Conservation (phyloP, 2,329 filamentous ascomycete species). For the Thielaviopsis musarum region DNA sequence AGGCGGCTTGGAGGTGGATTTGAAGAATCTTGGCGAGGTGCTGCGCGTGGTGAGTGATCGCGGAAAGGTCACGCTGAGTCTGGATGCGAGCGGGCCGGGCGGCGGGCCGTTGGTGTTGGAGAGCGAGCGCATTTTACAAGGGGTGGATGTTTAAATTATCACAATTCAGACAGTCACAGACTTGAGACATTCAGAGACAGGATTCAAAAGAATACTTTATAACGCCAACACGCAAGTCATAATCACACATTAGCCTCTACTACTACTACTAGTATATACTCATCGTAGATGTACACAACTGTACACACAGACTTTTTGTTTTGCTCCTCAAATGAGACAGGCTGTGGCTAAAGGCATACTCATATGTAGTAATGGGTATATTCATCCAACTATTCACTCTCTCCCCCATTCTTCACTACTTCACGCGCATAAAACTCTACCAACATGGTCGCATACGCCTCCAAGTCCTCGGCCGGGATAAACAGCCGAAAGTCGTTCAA, state of each 20-base stretch:
- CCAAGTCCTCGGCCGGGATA: slow-evolving; percentile 84
- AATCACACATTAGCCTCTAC: no score
- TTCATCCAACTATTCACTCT: neutral
- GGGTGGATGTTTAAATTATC: neutral
- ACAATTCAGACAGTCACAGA: no score
- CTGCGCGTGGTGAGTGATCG: slow-evolving; percentile 59
- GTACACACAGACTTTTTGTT: no score
- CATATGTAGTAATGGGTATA: neutral
- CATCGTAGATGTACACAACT: no score
- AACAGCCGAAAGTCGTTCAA: slow-evolving; percentile 92
- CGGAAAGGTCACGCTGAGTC: slow-evolving; percentile 52
- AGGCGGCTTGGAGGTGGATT: slow-evolving; percentile 57
- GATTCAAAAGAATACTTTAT: no score
- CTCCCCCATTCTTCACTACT: slow-evolving; percentile 35
- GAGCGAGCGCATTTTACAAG: slow-evolving; percentile 27
- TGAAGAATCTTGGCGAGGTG: slow-evolving; percentile 59
- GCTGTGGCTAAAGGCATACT: no score
- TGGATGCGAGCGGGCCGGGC: slow-evolving; percentile 48
- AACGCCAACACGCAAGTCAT: no score
- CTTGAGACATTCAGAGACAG: no score
- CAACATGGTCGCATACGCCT: slow-evolving; percentile 95
- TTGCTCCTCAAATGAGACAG: no score
- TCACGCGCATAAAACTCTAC: slow-evolving; percentile 96
- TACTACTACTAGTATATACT: no score
- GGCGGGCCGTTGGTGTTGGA: slow-evolving; percentile 52